Evolutionary conservation across 2,329 filamentous ascomycete genomes (phyloP), one percentile per base, ranked within the genome.

Genomic region (Talaromyces sp.): DNA sequence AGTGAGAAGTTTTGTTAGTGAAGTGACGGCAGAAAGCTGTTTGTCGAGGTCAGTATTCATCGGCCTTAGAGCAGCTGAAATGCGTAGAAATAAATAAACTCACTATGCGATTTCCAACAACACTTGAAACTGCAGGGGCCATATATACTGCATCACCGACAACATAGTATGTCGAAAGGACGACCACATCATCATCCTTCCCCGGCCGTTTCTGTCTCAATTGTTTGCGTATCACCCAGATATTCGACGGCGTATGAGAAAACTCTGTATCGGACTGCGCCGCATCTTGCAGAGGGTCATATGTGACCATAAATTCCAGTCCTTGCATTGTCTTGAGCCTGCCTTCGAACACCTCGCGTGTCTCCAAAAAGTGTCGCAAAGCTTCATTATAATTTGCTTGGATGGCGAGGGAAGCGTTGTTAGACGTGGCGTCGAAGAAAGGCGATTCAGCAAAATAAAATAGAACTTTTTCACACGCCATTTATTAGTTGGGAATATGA

Each of bases 201-300:
- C 75, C 75, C 16, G 66, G 68, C 33, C 72, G 72, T 67, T 82
- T 82, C 62, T 76, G 75, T 55, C 83, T 75, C 59, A 75, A 76
- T 70, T 87, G 85, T 67, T 86, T 87, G 64, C 85, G 81, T 59
- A 88, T 83, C 2, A 87, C 81, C 82, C 84, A 89, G 40, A 87
- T 76, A 62, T 80, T 79, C 53, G 78, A 73, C 73, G 81, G 66
- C 71, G 84, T 66, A 72, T 80, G 72, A 23, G 73, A 73, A 55
- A 77, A 74, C 14, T 75, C 71, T 6, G 73, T 73, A 12, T 78
- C 75, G 2, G 75, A 68, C 61, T 76, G 75, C 47, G 76, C 76
- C 0, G 76, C 73, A 28, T 79, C 75, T 65, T 79, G 77, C 66
- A 85, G 73, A 0, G 86, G 85, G 65, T 86, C 85, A 57, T 81